These are phyloP conservation scores for Ceratobasidium sp. DNA, from an alignment of 1,284 basidiomycete genomes.

Conservation along the genomic window DNA sequence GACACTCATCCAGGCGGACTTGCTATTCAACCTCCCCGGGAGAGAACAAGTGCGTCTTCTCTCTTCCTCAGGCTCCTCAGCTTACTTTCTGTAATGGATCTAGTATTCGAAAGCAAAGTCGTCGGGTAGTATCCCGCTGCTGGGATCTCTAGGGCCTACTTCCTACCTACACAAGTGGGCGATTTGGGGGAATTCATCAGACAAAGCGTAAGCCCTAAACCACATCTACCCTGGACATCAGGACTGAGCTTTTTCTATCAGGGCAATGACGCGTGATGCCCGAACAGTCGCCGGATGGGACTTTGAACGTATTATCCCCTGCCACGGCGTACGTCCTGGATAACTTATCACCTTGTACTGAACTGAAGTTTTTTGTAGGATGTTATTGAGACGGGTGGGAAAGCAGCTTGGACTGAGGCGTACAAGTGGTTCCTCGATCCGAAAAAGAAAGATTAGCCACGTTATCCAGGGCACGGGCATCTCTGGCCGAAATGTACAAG, in stretches of 20 bases:
- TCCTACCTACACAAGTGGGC: slow-evolving; percentile 72
- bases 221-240: not conserved
- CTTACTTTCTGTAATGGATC: not conserved
- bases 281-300: slow-evolving; percentile 84
- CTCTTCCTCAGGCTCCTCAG: not conserved
- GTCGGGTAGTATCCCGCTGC: slow-evolving; percentile 64
- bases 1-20: slow-evolving; percentile 87
- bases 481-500: too few relatives aligned
- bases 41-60: slow-evolving; percentile 78
- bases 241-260: slow-evolving; percentile 58
- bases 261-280: slow-evolving; percentile 80
- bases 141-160: slow-evolving; percentile 68
- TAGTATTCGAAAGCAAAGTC: slow-evolving; percentile 65
- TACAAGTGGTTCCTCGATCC: slow-evolving; percentile 55
- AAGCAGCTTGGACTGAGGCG: slow-evolving; percentile 72
- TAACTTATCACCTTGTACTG: slow-evolving; percentile 31
- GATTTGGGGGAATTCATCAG: slow-evolving; percentile 64
- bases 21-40: slow-evolving; percentile 90
- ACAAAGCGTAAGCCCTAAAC: slow-evolving; percentile 69
- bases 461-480: too few relatives aligned
- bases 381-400: slow-evolving; percentile 82
- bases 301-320: slow-evolving; percentile 91
- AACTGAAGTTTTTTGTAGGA: slow-evolving; percentile 69
- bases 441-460: too few relatives aligned
- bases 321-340: slow-evolving; percentile 78